Percentiles rank a stretch among this genome's conserved stretches.
These are phyloP conservation scores for Tricladium varicosporioides DNA, from an alignment of 2,329 filamentous ascomycete species.

Conservation along the genomic window DNA sequence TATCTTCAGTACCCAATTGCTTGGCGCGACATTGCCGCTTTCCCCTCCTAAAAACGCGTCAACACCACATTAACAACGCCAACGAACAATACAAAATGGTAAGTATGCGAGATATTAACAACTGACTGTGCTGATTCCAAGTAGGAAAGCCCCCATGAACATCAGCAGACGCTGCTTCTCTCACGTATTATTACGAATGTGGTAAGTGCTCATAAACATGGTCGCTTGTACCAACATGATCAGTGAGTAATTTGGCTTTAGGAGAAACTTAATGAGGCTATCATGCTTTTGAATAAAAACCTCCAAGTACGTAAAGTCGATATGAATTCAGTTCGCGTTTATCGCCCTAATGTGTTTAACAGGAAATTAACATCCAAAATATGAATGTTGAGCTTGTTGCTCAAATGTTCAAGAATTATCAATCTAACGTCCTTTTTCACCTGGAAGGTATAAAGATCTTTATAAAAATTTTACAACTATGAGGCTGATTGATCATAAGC, in stretches of 20 bases:
- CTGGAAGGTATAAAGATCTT: slow-evolving; percentile 70
- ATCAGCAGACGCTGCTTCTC: slow-evolving; percentile 90
- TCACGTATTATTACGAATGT: slow-evolving; percentile 97
- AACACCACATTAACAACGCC: slow-evolving; percentile 9
- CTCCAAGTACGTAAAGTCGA: slow-evolving; percentile 63
- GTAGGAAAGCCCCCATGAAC: slow-evolving; percentile 93
- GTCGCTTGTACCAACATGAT: background rate
- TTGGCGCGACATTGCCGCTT: slow-evolving; percentile 1
- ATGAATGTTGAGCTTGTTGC: slow-evolving; percentile 98
- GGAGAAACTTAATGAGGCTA: slow-evolving; percentile 96
- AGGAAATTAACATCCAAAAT: slow-evolving; percentile 98
- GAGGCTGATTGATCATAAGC: slow-evolving; percentile 47
- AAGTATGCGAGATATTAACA: background rate
- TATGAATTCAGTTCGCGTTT: background rate
- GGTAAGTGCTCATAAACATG: slow-evolving; percentile 53
- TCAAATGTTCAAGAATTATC: slow-evolving; percentile 99
- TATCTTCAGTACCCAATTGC: slow-evolving; percentile 2
- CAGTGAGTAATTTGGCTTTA: slow-evolving; percentile 38
- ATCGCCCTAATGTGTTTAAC: background rate
- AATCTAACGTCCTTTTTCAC: slow-evolving; percentile 96
- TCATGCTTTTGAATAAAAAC: slow-evolving; percentile 88
- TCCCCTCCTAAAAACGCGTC: slow-evolving; percentile 13
- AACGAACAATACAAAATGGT: slow-evolving; percentile 10
- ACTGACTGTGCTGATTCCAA: background rate
- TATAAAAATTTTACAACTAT: slow-evolving; percentile 7